Conservation (phyloP, 768 basidiomycete species). For the Xerocomellus intermedius region DNA sequence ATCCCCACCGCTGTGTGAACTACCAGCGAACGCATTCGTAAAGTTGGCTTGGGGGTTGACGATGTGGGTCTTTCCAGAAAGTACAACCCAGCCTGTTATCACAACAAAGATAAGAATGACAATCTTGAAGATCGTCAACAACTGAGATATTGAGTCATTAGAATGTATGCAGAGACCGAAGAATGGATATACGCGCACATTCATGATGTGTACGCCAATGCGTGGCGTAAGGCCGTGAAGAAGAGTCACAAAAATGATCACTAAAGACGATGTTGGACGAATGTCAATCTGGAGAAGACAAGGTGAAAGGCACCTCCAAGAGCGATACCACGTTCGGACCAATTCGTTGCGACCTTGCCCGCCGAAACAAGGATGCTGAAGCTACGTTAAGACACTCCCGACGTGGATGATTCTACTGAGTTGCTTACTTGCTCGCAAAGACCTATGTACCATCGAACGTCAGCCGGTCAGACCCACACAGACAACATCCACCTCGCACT, state of each 20-base stretch:
- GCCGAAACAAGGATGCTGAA: conserved; percentile 51
- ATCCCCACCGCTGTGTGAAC: conserved; percentile 50
- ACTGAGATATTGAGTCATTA: conserved; percentile 27
- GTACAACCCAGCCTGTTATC: conserved; percentile 58
- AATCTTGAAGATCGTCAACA: conserved; percentile 53
- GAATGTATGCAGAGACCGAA: too few relatives aligned
- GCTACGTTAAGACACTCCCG: background rate
- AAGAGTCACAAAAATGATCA: conserved; percentile 48
- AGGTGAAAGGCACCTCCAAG: conserved; percentile 42
- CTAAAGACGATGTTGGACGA: conserved; percentile 24
- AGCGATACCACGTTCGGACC: conserved; percentile 61
- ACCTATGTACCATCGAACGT: conserved; percentile 14
- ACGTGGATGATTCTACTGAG: background rate
- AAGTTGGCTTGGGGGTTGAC: conserved; percentile 58
- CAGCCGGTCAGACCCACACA: background rate
- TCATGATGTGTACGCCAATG: conserved; percentile 52
- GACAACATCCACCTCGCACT: conserved; percentile 13
- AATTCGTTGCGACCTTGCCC: conserved; percentile 40
- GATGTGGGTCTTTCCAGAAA: conserved; percentile 57
- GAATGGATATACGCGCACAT: conserved; percentile 36
- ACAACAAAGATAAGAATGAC: conserved; percentile 53
- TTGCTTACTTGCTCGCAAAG: conserved; percentile 34
- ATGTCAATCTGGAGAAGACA: background rate
- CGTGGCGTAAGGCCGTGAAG: conserved; percentile 53
- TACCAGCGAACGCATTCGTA: conserved; percentile 54